Evolutionary conservation across 2,329 filamentous ascomycete genomes (phyloP), one percentile per base, ranked within the genome.

Genomic region (Claviceps maximensis): DNA sequence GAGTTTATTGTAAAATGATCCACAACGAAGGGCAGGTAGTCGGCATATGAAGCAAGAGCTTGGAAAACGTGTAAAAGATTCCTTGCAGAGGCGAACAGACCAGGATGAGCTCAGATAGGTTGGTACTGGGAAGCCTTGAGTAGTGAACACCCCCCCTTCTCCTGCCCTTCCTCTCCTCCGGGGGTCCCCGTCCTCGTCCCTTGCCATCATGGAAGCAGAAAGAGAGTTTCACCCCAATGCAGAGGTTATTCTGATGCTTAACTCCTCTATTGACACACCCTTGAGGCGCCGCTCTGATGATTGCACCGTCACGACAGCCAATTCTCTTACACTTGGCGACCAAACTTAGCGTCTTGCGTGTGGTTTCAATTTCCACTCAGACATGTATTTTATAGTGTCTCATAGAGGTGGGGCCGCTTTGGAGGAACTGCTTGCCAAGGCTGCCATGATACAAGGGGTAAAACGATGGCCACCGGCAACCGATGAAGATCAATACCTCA

Each of bases 381-480:
- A 52, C 44, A 23, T 41, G 41, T 38, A 44, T 25, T 21, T 31
- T 23, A n/a, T 42, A 42, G 47, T 50, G 52, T 53, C 52, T 53
- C 41, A 53, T 17, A 41, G n/a, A 17, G 40, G 52, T 53, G 52
- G 52, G 25, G 47, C 36, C 46, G n/a, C n/a, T 23, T 33, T 23
- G 7, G 7, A 25, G 25, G 29, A 38, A 45, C 23, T 15, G 10
- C 33, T 12, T 27, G 52, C 48, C 52, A 54, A 54, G 52, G 23
- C 29, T n/a, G n/a, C 23, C 44, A 23, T 13, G 33, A 33, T 36
- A 33, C 36, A 52, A 47, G 23, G 13, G 7, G 42, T 15, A 27
- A 31, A 47, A 40, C 7, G 5, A 38, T 6, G 29, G 12, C 29
- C 27, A 40, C 9, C 41, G 21, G 17, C 31, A 29, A 31, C 15